These are phyloP conservation scores for Yamadazyma atlantica DNA, from an alignment of 1,139 yeast genomes.

Conservation along the genomic window DNA sequence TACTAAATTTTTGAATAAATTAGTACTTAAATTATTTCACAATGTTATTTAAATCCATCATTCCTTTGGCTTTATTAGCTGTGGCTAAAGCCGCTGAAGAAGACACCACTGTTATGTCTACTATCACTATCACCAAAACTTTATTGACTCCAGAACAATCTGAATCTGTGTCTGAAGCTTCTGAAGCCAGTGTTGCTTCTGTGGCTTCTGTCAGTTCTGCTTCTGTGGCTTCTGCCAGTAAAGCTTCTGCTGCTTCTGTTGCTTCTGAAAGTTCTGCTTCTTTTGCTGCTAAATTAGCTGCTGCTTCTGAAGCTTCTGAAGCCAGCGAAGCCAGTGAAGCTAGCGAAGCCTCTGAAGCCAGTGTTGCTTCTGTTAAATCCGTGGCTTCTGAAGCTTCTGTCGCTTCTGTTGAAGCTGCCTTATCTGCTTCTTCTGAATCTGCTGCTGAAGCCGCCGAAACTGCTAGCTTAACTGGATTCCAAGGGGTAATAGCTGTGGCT, in stretches of 20 bases:
- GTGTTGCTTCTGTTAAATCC: constrained; percentile 13
- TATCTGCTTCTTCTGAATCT: constrained; percentile 16
- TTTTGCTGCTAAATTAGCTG: constrained; percentile 17
- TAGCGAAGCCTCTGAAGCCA: constrained; percentile 12
- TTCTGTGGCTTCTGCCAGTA: constrained; percentile 18
- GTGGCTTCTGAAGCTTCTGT: constrained; percentile 16
- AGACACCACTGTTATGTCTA: constrained; percentile 43
- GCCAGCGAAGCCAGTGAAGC: constrained; percentile 15
- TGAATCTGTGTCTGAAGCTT: constrained; percentile 24
- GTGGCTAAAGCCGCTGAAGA: constrained; percentile 31
- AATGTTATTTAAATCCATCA: constrained; percentile 30
- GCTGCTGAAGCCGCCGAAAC: constrained; percentile 17
- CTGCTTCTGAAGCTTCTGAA: constrained; percentile 18
- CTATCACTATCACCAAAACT: constrained; percentile 44
- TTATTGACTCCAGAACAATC: constrained; percentile 44
- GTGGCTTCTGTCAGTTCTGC: constrained; percentile 17
- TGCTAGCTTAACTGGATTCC: constrained; percentile 32
- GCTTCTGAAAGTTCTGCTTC: constrained; percentile 18
- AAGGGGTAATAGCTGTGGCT: constrained; percentile 50
- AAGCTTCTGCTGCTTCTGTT: constrained; percentile 12
- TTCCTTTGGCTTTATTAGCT: constrained; percentile 27
- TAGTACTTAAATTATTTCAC: no score
- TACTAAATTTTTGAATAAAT: no score
- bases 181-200: constrained; percentile 19
- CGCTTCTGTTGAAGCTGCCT: constrained; percentile 12